These are phyloP conservation scores for Fusarium newnesense DNA, from an alignment of 2,329 filamentous ascomycete species.

Conservation along the genomic window DNA sequence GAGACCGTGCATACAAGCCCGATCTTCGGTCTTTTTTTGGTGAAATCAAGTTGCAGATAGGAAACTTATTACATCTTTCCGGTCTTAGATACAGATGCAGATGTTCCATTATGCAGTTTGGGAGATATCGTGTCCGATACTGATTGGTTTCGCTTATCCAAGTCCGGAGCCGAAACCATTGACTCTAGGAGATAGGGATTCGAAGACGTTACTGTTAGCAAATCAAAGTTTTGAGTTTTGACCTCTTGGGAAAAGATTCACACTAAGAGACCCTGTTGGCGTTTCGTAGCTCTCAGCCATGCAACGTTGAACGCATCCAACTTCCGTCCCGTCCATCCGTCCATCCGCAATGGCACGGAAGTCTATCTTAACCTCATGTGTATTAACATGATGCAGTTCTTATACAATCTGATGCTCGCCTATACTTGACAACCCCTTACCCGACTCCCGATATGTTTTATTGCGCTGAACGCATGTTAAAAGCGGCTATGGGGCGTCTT, in stretches of 20 bases:
- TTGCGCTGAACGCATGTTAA: accelerated
- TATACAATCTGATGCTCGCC: not conserved
- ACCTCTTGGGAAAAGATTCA: not conserved
- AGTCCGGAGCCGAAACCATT: not conserved
- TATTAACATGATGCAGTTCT: not conserved
- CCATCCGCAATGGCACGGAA: not conserved
- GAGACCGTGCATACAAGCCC: not conserved
- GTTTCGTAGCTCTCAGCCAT: not conserved
- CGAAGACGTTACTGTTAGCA: not conserved
- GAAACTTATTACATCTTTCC: not conserved
- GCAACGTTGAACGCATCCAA: not conserved
- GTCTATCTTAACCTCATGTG: not conserved
- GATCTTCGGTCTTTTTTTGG: not conserved
- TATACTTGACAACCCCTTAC: not conserved
- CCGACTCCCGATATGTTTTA: not conserved
- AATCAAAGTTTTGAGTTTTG: not conserved
- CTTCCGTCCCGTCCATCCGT: constrained; percentile 1
- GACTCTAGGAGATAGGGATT: not conserved
- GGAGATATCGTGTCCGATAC: not conserved
- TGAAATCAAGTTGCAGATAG: not conserved
- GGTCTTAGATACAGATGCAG: not conserved
- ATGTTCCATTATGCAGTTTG: not conserved
- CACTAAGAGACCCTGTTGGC: not conserved
- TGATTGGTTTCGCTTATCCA: not conserved
- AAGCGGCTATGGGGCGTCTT: not conserved